Conservation (phyloP, 2,329 filamentous ascomycete genomes). For the Calcarisporium arbuscula region DNA sequence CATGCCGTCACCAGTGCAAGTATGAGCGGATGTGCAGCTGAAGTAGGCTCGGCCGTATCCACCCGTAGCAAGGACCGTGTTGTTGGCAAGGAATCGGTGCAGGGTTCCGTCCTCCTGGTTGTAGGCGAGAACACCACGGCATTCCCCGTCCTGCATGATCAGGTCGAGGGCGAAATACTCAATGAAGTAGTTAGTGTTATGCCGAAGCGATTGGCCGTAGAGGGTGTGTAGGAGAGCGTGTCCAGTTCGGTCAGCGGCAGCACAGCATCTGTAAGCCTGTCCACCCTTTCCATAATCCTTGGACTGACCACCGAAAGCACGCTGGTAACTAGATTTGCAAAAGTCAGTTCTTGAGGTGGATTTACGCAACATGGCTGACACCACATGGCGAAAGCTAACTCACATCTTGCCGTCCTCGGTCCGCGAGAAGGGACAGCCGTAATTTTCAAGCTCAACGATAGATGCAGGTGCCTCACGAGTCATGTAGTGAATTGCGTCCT, state of each 20-base stretch:
- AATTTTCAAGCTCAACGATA: constrained; percentile 93
- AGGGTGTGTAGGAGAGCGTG: constrained; percentile 97
- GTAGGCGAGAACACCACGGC: constrained; percentile 93
- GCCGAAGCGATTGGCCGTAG: constrained; percentile 91
- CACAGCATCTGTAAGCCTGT: constrained; percentile 95
- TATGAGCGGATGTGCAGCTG: constrained; percentile 96
- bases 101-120: constrained; percentile 98
- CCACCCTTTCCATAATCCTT: constrained; percentile 94
- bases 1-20: constrained; percentile 98
- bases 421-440: constrained; percentile 93
- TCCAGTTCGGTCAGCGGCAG: constrained; percentile 91
- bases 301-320: constrained; percentile 96
- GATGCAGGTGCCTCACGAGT: constrained; percentile 87
- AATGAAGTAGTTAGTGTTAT: constrained; percentile 99
- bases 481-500: constrained; percentile 99
- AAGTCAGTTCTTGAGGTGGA: constrained; percentile 9
- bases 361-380: no score
- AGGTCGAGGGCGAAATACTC: constrained; percentile 97
- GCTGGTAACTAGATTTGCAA: constrained; percentile 68
- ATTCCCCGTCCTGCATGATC: constrained; percentile 96
- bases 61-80: constrained; percentile 94
- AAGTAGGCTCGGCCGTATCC: constrained; percentile 98
- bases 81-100: constrained; percentile 92
- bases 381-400: constrained; percentile 25
- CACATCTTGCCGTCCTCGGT: constrained; percentile 94